phyloP scores from a whole-genome alignment of 1,139 yeast species.

The Casaregolazyma lundiana region DNA sequence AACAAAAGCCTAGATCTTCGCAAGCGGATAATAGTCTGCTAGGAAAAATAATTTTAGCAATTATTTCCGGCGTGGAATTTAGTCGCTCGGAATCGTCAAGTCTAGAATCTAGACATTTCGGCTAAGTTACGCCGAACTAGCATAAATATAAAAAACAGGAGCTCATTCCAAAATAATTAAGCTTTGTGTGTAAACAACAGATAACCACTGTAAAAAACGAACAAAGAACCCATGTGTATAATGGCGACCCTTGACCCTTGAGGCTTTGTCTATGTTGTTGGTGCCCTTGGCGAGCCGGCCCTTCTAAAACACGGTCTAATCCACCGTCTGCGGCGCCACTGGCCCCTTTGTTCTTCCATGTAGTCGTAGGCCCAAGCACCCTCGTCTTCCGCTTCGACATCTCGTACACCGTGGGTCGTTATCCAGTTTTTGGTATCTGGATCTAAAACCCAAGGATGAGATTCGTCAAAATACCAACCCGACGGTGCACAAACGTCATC shows the following conservation, averaged over 20 bases:
- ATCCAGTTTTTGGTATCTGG: constrained; percentile 51
- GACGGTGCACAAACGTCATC: constrained; percentile 60
- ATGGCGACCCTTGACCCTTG: background rate
- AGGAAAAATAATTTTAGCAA: too few relatives aligned
- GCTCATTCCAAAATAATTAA: background rate
- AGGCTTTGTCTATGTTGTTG: background rate
- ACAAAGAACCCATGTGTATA: background rate
- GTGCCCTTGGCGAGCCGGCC: constrained; percentile 16
- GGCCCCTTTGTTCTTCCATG: constrained; percentile 32
- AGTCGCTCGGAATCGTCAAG: too few relatives aligned
- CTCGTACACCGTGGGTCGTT: constrained; percentile 39
- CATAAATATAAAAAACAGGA: background rate
- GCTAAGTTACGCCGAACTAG: background rate
- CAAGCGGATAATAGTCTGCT: too few relatives aligned
- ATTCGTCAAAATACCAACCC: constrained; percentile 65
- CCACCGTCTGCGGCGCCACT: constrained; percentile 40
- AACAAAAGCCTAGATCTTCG: too few relatives aligned
- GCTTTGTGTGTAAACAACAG: background rate
- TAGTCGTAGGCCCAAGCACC: constrained; percentile 47
- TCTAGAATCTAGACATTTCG: background rate
- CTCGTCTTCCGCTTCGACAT: constrained; percentile 31
- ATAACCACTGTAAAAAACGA: background rate
- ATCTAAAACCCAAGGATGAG: constrained; percentile 67
- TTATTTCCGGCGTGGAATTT: too few relatives aligned
- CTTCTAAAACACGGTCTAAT: constrained; percentile 29